Conservation (phyloP, 2,329 filamentous ascomycete species). For the Aspergillus sp. region DNA sequence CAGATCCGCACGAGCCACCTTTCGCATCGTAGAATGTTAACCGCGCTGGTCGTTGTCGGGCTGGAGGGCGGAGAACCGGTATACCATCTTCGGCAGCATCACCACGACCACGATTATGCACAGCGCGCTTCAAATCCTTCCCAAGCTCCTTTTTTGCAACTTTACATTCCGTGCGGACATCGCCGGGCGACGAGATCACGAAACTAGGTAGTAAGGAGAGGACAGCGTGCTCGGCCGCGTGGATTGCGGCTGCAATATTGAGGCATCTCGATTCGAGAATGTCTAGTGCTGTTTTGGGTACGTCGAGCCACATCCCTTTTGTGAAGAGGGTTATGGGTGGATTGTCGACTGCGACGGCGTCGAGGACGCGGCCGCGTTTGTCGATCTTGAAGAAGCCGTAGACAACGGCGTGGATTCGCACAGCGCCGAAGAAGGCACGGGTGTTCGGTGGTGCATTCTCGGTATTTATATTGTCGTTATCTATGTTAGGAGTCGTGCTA, state of each 20-base stretch:
- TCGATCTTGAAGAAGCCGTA: slow-evolving; percentile 99
- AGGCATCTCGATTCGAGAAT: slow-evolving; percentile 72
- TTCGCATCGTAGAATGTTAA: slow-evolving; percentile 95
- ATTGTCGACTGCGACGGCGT: slow-evolving; percentile 90
- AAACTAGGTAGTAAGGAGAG: slow-evolving; percentile 86
- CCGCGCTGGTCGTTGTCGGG: slow-evolving; percentile 78
- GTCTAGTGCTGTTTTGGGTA: slow-evolving; percentile 74
- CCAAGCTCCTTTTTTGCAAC: slow-evolving; percentile 83
- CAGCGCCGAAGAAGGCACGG: slow-evolving; percentile 79
- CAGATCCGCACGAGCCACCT: slow-evolving; percentile 77
- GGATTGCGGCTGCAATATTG: slow-evolving; percentile 85
- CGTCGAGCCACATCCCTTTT: slow-evolving; percentile 94
- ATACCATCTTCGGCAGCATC: neutral
- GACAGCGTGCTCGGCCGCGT: slow-evolving; percentile 90
- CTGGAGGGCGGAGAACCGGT: slow-evolving; percentile 29
- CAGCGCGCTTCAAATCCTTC: slow-evolving; percentile 44
- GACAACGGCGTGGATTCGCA: slow-evolving; percentile 83
- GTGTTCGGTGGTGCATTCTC: slow-evolving; percentile 24
- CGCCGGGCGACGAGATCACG: slow-evolving; percentile 83
- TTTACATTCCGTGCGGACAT: slow-evolving; percentile 95
- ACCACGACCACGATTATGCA: slow-evolving; percentile 1
- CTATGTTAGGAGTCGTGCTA: neutral
- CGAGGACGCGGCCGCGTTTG: slow-evolving; percentile 77
- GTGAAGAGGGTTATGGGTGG: slow-evolving; percentile 81
- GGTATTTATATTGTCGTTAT: neutral